Evolutionary conservation across 1,139 yeast genomes (phyloP).

Genomic region (Yamadazyma sp.): DNA sequence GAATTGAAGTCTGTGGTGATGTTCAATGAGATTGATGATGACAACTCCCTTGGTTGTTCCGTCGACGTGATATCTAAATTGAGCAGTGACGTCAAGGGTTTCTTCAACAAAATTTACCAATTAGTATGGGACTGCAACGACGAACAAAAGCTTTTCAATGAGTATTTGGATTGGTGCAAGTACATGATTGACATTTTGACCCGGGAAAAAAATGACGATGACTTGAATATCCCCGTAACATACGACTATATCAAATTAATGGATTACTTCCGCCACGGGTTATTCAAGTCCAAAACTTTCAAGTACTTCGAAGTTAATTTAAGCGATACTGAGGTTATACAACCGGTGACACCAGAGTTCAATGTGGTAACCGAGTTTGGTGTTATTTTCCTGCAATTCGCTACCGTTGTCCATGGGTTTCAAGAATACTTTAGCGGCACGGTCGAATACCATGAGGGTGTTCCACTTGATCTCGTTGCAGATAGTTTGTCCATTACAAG

Average conservation of each 20-base stretch:
- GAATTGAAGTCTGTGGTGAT: constrained; percentile 46
- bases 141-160: constrained; percentile 52
- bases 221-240: constrained; percentile 19
- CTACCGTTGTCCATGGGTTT: neutral
- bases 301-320: constrained; percentile 24
- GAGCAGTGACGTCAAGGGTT: constrained; percentile 26
- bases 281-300: constrained; percentile 26
- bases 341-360: neutral
- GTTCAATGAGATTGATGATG: constrained; percentile 29
- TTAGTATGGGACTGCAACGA: constrained; percentile 49
- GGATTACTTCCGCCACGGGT: constrained; percentile 28
- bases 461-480: neutral
- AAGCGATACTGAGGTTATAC: constrained; percentile 3
- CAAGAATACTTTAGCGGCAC: neutral
- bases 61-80: constrained; percentile 24
- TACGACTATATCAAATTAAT: constrained; percentile 29
- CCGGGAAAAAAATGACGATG: constrained; percentile 35
- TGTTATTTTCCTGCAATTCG: neutral
- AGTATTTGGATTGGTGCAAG: constrained; percentile 53
- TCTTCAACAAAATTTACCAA: constrained; percentile 38
- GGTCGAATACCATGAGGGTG: neutral
- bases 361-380: neutral
- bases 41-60: constrained; percentile 28
- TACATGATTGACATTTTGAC: constrained; percentile 36
- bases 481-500: neutral